These are phyloP conservation scores for Fusarium praegraminearum DNA, from an alignment of 2,329 filamentous ascomycete genomes.

Conservation along the genomic window DNA sequence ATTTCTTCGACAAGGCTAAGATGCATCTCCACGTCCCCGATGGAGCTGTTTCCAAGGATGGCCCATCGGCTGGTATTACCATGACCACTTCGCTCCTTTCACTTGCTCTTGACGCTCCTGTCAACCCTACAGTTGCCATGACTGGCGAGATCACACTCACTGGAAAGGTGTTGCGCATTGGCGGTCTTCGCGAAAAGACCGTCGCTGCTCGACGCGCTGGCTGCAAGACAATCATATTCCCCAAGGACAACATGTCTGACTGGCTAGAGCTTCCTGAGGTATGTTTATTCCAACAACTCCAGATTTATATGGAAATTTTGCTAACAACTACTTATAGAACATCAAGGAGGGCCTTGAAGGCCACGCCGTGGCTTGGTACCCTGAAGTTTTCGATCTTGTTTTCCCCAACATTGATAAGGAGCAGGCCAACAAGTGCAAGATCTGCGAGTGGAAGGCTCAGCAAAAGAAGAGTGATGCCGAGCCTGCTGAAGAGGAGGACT, in stretches of 20 bases:
- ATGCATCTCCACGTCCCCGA: conserved; percentile 97
- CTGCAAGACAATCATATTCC: conserved; percentile 94
- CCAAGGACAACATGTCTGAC: conserved; percentile 93
- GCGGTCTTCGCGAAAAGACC: conserved; percentile 95
- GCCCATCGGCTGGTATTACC: conserved; percentile 91
- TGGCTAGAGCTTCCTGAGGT: conserved; percentile 98
- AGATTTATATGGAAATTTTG: background rate
- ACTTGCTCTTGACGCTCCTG: conserved; percentile 80
- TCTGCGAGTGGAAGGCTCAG: conserved; percentile 65
- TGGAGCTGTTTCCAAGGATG: conserved; percentile 95
- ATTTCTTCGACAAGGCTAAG: conserved; percentile 95
- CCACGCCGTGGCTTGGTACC: conserved; percentile 91
- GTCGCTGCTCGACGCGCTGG: conserved; percentile 93
- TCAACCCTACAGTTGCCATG: conserved; percentile 94
- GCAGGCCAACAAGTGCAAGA: conserved; percentile 80
- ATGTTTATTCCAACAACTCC: conserved; percentile 56
- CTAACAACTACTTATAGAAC: conserved; percentile 70
- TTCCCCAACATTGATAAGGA: conserved; percentile 84
- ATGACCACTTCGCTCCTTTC: conserved; percentile 96
- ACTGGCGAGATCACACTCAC: conserved; percentile 97
- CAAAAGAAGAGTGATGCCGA: conserved; percentile 55
- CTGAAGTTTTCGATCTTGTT: conserved; percentile 90
- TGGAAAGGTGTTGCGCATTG: conserved; percentile 95
- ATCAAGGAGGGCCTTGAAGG: conserved; percentile 98
- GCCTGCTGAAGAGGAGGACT: conserved; percentile 53